A percentile compares a stretch with the other conserved stretches of the same genome.
phyloP scores from a whole-genome alignment of 768 basidiomycete genomes.

The Naganishia vaughanmartiniae region DNA sequence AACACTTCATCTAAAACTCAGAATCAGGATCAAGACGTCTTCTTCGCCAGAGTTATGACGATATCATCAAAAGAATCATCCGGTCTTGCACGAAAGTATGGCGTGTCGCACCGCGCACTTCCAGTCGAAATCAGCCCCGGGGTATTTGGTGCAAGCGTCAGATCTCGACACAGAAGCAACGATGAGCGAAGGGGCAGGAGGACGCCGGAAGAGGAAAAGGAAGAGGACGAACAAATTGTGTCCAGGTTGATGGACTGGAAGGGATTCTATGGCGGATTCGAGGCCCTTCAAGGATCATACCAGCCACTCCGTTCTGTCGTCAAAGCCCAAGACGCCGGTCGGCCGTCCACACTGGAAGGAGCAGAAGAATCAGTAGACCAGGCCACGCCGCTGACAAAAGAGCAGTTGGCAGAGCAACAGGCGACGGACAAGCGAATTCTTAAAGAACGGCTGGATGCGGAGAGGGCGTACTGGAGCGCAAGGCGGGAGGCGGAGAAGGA shows the following conservation, averaged over 20 bases:
- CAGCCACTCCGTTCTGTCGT: slow-evolving; percentile 1
- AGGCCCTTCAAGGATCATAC: slow-evolving; percentile 30
- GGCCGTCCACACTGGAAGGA: not conserved
- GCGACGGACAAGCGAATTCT: not conserved
- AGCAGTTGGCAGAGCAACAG: not conserved
- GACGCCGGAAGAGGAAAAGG: slow-evolving; percentile 26
- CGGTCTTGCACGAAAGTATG: not conserved
- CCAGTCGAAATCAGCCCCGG: slow-evolving; percentile 14
- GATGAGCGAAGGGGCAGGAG: not conserved
- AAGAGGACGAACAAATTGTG: slow-evolving; percentile 38
- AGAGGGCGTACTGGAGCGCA: not conserved
- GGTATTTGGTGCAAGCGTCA: not conserved
- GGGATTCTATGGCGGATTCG: slow-evolving; percentile 45
- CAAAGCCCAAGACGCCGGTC: not conserved
- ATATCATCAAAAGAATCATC: not conserved
- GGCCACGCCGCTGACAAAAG: not conserved
- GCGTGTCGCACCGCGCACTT: slow-evolving; percentile 21
- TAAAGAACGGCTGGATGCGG: not conserved
- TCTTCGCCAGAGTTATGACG: not conserved
- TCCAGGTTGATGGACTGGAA: slow-evolving; percentile 33
- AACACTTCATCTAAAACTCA: not conserved
- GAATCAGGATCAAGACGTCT: not conserved
- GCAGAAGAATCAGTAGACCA: not conserved
- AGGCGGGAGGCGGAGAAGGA: not conserved
- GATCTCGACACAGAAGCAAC: not conserved